A percentile compares a stretch with the other conserved stretches of the same genome.
Conservation (phyloP, 345 rosid genomes). For the Geranium rotundifolium region DNA sequence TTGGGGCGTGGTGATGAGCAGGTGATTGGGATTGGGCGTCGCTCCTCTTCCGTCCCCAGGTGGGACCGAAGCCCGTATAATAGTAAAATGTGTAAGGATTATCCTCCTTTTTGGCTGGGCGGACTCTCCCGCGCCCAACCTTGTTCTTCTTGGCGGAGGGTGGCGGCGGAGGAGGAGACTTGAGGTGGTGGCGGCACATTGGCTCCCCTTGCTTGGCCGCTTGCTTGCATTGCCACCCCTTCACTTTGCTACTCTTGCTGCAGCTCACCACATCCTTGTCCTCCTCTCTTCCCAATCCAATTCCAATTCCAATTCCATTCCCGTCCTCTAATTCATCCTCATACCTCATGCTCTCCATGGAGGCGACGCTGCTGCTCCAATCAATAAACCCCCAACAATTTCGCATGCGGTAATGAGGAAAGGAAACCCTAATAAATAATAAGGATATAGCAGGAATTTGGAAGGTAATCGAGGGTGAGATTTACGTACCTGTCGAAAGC, state of each 20-base stretch:
- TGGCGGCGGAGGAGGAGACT: too few species aligned
- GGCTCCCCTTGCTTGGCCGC: too few species aligned
- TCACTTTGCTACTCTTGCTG: background rate
- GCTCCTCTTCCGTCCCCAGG: slow-evolving; percentile 39
- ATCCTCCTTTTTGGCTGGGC: slow-evolving; percentile 23
- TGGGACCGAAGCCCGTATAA: slow-evolving; percentile 91
- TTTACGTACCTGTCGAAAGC: slow-evolving; percentile 45
- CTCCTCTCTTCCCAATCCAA: background rate
- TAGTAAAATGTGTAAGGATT: slow-evolving; percentile 75
- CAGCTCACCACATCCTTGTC: background rate
- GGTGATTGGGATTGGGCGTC: background rate
- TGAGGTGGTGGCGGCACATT: too few species aligned
- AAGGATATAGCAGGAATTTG: background rate
- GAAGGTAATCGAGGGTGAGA: slow-evolving; percentile 5
- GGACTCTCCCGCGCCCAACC: slow-evolving; percentile 27
- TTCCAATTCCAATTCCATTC: background rate
- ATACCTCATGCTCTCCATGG: slow-evolving; percentile 10
- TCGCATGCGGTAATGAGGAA: background rate
- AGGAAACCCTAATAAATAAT: background rate
- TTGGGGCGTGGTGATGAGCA: background rate
- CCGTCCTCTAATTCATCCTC: slow-evolving; percentile 5
- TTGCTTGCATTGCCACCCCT: too few species aligned
- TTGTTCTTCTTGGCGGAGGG: too few species aligned
- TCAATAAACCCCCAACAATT: background rate
- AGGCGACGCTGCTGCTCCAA: slow-evolving; percentile 1